Conservation (phyloP, 345 rosid genomes). For the Conringia planisiliqua region DNA sequence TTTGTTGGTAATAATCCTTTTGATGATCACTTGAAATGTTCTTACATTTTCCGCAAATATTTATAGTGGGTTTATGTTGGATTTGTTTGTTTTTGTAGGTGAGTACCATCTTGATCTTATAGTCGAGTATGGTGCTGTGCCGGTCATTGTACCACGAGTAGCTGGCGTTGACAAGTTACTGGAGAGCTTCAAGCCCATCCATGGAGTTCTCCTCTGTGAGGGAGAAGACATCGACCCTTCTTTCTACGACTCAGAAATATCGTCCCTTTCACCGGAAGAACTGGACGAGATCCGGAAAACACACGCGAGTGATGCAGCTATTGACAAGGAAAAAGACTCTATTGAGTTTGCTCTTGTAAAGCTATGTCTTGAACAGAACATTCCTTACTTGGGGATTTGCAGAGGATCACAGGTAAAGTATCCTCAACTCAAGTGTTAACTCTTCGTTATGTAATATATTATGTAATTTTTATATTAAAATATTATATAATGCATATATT, state of each 20-base stretch:
- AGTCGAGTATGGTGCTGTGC: conserved; percentile 75
- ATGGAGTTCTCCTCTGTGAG: conserved; percentile 89
- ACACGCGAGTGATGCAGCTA: conserved; percentile 66
- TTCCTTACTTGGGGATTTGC: conserved; percentile 84
- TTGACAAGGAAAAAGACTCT: conserved; percentile 76
- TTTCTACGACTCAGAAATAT: conserved; percentile 47
- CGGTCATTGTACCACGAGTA: conserved; percentile 78
- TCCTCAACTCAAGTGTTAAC: neutral
- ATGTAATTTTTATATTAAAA: too few species aligned
- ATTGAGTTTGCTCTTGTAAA: conserved; percentile 71
- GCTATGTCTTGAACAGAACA: conserved; percentile 77
- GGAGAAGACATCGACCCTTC: conserved; percentile 94
- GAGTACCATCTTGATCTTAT: conserved; percentile 92
- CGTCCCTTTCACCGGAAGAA: conserved; percentile 56
- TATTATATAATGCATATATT: too few species aligned
- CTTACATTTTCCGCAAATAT: neutral
- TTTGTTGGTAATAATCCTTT: conserved; percentile 53
- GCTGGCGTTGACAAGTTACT: conserved; percentile 67
- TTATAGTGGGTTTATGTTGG: neutral
- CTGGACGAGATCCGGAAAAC: conserved; percentile 62
- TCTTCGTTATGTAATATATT: neutral
- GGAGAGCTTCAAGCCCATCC: conserved; percentile 87
- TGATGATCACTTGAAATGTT: neutral
- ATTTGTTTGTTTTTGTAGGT: conserved; percentile 42
- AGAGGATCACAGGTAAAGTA: conserved; percentile 54